Percentiles rank a stretch among this genome's conserved stretches.
Evolutionary conservation across 345 rosid genomes (phyloP).

Genomic region (Dipteronia sinensis): DNA sequence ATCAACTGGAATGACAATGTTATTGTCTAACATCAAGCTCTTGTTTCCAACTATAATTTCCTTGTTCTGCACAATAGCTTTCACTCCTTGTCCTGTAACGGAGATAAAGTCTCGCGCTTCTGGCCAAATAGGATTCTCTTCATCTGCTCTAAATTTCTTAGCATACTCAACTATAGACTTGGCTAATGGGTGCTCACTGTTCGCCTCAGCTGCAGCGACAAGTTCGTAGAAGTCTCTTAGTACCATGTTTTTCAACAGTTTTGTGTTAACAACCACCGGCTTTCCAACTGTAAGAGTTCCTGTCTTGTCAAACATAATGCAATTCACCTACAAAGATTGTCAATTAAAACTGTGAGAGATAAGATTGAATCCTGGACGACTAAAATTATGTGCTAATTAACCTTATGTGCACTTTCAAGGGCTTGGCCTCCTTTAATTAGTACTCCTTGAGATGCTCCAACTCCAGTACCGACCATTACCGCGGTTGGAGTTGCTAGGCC

Average conservation of each 20-base stretch:
- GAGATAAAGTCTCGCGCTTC: conserved; percentile 77
- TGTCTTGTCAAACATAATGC: conserved; percentile 96
- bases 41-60: conserved; percentile 82
- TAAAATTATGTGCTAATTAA: conserved; percentile 14
- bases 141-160: conserved; percentile 73
- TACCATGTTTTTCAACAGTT: conserved; percentile 66
- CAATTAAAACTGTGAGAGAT: neutral
- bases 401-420: conserved; percentile 85
- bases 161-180: conserved; percentile 86
- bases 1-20: conserved; percentile 50
- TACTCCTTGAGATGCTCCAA: conserved; percentile 95
- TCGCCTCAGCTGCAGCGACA: conserved; percentile 82
- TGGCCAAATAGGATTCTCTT: conserved; percentile 82
- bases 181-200: conserved; percentile 94
- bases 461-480: conserved; percentile 99
- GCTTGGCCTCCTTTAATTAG: conserved; percentile 97
- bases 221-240: conserved; percentile 78
- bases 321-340: conserved; percentile 56
- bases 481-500: conserved; percentile 98
- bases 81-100: conserved; percentile 84
- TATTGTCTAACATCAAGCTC: conserved; percentile 56
- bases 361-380: neutral
- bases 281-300: conserved; percentile 95
- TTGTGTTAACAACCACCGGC: conserved; percentile 79
- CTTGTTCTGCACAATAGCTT: conserved; percentile 59